Evolutionary conservation across 805 yeast species (phyloP).

Genomic region (Pachysolen tannophilus): DNA sequence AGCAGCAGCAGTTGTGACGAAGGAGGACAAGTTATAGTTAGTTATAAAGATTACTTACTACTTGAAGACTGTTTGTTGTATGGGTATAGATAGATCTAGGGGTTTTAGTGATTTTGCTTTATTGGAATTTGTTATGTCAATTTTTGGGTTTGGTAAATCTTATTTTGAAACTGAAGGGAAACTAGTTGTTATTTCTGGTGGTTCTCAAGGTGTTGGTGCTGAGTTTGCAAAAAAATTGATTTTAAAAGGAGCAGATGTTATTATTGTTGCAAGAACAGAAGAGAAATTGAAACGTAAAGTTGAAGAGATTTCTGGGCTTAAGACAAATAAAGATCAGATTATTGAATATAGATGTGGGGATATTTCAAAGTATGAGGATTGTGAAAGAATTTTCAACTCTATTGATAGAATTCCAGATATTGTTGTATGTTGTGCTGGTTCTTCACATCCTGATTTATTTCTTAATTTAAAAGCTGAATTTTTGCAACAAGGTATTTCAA

Average conservation of each 20-base stretch:
- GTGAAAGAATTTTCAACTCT: conserved; percentile 35
- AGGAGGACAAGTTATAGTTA: too few relatives aligned
- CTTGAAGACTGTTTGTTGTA: too few relatives aligned
- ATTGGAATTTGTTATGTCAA: too few relatives aligned
- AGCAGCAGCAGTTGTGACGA: too few relatives aligned
- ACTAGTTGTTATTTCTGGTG: conserved; percentile 79
- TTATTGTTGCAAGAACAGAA: conserved; percentile 73
- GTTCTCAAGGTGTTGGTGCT: conserved; percentile 89
- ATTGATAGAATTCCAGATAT: conserved; percentile 55
- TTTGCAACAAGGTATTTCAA: conserved; percentile 50
- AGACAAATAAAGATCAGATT: conserved; percentile 22
- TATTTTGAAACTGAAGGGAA: conserved; percentile 32
- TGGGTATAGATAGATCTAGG: too few relatives aligned
- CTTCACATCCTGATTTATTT: conserved; percentile 72
- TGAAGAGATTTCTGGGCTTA: conserved; percentile 27
- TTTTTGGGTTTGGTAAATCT: conserved; percentile 9
- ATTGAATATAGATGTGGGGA: conserved; percentile 53
- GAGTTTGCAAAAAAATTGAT: conserved; percentile 59
- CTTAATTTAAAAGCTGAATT: conserved; percentile 54
- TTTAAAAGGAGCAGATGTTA: conserved; percentile 50
- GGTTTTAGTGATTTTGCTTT: too few relatives aligned
- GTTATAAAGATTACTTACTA: too few relatives aligned
- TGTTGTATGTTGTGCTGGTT: conserved; percentile 83
- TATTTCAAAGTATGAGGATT: conserved; percentile 44
- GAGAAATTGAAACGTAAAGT: conserved; percentile 46